Evolutionary conservation across 805 yeast species (phyloP).

Genomic region (Sugiyamaella lignohabitans): DNA sequence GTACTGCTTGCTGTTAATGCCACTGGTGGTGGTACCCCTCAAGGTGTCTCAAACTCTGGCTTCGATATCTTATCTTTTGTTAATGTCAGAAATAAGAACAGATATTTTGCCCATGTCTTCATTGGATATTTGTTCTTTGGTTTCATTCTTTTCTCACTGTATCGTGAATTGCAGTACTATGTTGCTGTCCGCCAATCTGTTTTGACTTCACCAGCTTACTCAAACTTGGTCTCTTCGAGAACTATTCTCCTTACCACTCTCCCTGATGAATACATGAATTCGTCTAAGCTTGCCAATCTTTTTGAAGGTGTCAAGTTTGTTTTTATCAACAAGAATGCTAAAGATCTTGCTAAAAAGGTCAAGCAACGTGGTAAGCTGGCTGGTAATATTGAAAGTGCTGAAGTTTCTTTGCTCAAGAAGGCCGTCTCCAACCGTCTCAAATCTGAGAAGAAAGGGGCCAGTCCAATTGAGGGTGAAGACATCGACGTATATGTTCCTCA

Average conservation of each 20-base stretch:
- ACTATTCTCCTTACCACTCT: conserved; percentile 81
- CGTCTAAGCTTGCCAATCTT: conserved; percentile 61
- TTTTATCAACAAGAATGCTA: conserved; percentile 66
- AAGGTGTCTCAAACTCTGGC: no score
- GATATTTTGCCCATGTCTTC: conserved; percentile 84
- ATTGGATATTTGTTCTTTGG: conserved; percentile 77
- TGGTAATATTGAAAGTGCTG: conserved; percentile 58
- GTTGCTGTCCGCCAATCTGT: conserved; percentile 71
- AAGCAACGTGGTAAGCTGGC: conserved; percentile 55
- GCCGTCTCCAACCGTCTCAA: conserved; percentile 61
- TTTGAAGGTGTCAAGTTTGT: conserved; percentile 79
- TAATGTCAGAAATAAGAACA: conserved; percentile 51
- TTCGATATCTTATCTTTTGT: conserved; percentile 72
- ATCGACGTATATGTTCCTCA: conserved; percentile 45
- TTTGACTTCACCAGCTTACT: conserved; percentile 73
- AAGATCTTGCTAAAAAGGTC: conserved; percentile 50
- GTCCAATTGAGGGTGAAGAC: conserved; percentile 22
- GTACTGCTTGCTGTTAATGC: conserved; percentile 82
- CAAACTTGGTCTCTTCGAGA: conserved; percentile 66
- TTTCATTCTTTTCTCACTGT: conserved; percentile 59
- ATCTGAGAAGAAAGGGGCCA: conserved; percentile 57
- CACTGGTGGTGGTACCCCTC: conserved; percentile 40
- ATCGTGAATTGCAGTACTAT: conserved; percentile 76
- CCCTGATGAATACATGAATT: conserved; percentile 67
- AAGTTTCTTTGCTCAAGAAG: conserved; percentile 46